Conservation (phyloP, 768 basidiomycete species). For the Boletus sensibilis region DNA sequence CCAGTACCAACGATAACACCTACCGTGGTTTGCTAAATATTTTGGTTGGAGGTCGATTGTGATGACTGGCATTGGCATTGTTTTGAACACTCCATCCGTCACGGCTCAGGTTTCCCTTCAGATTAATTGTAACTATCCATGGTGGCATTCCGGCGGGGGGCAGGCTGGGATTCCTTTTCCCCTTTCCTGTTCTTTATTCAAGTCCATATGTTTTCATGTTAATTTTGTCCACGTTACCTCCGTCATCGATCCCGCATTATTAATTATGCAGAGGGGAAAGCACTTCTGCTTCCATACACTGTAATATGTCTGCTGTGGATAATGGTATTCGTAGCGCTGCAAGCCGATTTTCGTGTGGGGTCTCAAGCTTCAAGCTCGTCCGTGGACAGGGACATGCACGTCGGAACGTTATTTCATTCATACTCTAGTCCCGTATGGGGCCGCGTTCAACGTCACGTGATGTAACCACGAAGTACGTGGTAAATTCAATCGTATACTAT, state of each 20-base stretch:
- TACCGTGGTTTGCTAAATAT: background rate
- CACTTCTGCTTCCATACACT: background rate
- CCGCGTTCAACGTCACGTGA: too few species aligned
- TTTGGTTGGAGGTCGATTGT: background rate
- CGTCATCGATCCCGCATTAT: background rate
- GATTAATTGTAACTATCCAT: background rate
- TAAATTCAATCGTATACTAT: too few species aligned
- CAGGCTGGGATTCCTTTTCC: too few species aligned
- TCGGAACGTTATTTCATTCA: too few species aligned
- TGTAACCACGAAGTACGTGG: too few species aligned
- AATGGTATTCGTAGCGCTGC: background rate
- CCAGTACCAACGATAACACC: background rate
- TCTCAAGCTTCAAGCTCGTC: too few species aligned
- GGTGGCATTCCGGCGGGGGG: background rate
- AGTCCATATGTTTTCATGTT: background rate
- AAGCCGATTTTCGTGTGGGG: background rate
- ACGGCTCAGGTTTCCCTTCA: background rate
- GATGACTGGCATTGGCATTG: too few species aligned
- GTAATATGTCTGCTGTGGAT: background rate
- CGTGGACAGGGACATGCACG: too few species aligned
- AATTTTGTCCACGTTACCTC: too few species aligned
- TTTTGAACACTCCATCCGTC: background rate
- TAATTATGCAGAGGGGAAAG: background rate
- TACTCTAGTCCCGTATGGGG: too few species aligned
- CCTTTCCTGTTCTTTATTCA: background rate